Conservation (phyloP, 257 asterid species). For the Gentiana macrophylla region DNA sequence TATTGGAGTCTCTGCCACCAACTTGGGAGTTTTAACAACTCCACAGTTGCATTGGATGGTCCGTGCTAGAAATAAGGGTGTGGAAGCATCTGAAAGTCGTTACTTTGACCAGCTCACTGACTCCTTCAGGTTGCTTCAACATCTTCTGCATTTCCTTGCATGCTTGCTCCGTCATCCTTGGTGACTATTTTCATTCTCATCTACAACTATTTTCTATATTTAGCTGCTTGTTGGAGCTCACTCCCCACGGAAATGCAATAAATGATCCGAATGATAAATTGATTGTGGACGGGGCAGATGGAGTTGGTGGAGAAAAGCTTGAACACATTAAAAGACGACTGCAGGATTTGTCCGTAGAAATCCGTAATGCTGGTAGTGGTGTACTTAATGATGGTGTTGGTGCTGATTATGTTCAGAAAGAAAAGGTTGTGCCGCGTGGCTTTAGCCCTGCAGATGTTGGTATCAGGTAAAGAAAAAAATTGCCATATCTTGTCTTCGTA, state of each 20-base stretch:
- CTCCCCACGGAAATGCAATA: conserved; percentile 35
- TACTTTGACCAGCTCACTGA: conserved; percentile 58
- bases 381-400: conserved; percentile 89
- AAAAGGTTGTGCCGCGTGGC: conserved; percentile 69
- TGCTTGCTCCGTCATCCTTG: neutral
- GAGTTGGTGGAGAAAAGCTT: conserved; percentile 89
- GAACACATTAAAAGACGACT: conserved; percentile 41
- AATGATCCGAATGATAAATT: conserved; percentile 29
- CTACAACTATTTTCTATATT: conserved; percentile 3
- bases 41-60: conserved; percentile 99
- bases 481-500: too few relatives aligned
- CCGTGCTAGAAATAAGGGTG: conserved; percentile 60
- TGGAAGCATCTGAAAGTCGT: conserved; percentile 53
- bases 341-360: conserved; percentile 42
- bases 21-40: conserved; percentile 76
- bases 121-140: conserved; percentile 57
- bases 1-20: conserved; percentile 44
- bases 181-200: neutral
- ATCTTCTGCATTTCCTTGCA: neutral
- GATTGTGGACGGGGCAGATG: conserved; percentile 89
- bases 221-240: conserved; percentile 68
- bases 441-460: conserved; percentile 61
- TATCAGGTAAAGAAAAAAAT: conserved; percentile 33
- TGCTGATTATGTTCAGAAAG: conserved; percentile 97
- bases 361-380: conserved; percentile 76